phyloP scores from a whole-genome alignment of 2,329 filamentous ascomycete genomes.

The Gaeumannomyces sp. region DNA sequence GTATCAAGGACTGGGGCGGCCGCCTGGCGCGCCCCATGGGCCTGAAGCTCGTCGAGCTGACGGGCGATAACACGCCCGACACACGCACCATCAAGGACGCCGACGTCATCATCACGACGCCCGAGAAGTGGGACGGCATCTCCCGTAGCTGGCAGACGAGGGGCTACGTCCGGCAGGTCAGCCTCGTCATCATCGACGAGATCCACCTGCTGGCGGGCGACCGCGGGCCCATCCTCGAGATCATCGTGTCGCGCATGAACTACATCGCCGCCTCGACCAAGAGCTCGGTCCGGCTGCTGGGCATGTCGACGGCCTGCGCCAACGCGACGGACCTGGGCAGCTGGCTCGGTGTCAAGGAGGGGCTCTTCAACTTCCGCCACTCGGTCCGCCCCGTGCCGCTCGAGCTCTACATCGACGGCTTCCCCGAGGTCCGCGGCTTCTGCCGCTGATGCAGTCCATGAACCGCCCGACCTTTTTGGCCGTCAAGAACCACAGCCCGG shows the following conservation, averaged over 20 bases:
- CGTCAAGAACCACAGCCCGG: conserved; percentile 92
- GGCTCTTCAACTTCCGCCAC: conserved; percentile 93
- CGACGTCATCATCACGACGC: conserved; percentile 96
- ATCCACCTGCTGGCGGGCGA: conserved; percentile 97
- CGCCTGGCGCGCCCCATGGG: conserved; percentile 78
- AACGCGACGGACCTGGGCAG: conserved; percentile 92
- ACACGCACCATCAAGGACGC: conserved; percentile 92
- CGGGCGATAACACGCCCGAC: conserved; percentile 91
- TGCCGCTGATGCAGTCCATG: conserved; percentile 98
- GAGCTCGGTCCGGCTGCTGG: conserved; percentile 78
- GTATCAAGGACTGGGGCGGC: conserved; percentile 89
- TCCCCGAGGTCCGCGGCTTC: conserved; percentile 90
- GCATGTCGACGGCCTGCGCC: conserved; percentile 98
- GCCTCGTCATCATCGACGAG: conserved; percentile 95
- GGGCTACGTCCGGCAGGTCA: conserved; percentile 91
- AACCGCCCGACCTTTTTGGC: conserved; percentile 94
- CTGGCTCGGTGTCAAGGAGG: conserved; percentile 95
- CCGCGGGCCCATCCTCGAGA: conserved; percentile 93
- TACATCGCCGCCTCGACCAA: conserved; percentile 95
- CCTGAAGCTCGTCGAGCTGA: conserved; percentile 87
- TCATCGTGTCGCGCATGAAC: conserved; percentile 93
- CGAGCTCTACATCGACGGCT: conserved; percentile 96
- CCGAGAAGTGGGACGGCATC: conserved; percentile 99
- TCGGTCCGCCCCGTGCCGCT: conserved; percentile 93
- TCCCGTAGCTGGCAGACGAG: conserved; percentile 97